Evolutionary conservation across 78 protist species (phyloP).

Genomic region (Dictyostelium capitatum): DNA sequence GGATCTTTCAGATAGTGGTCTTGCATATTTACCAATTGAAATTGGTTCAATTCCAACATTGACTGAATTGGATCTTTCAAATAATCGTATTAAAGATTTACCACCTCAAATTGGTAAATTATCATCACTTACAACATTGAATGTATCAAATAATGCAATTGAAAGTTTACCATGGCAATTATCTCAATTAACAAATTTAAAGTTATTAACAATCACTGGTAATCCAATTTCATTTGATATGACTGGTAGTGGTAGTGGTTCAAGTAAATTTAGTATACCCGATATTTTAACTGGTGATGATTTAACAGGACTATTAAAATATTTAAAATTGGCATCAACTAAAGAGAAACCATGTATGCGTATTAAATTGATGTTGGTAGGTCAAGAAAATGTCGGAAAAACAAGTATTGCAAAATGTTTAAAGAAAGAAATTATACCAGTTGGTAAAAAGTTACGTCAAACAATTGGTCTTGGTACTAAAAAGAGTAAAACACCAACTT

Average conservation of each 20-base stretch:
- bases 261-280: not conserved
- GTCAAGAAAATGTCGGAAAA: conserved; percentile 85
- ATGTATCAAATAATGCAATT: conserved; percentile 60
- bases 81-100: conserved; percentile 71
- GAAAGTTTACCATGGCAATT: conserved; percentile 86
- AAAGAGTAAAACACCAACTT: conserved; percentile 5
- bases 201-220: conserved; percentile 47
- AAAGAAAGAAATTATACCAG: conserved; percentile 68
- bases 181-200: conserved; percentile 59
- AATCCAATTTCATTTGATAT: conserved; percentile 36
- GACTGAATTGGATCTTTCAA: conserved; percentile 44
- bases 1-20: conserved; percentile 44
- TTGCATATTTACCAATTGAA: conserved; percentile 69
- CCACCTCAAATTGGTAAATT: conserved; percentile 82
- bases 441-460: conserved; percentile 45
- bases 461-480: conserved; percentile 41
- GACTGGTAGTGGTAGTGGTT: not conserved
- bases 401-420: conserved; percentile 80
- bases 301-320: conserved; percentile 13
- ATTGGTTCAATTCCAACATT: conserved; percentile 31
- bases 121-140: not conserved
- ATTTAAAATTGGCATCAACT: not conserved
- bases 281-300: conserved; percentile 43
- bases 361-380: conserved; percentile 81
- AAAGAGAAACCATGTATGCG: conserved; percentile 63